Evolutionary conservation across 768 basidiomycete species (phyloP).

Genomic region (Boletus bicolor): DNA sequence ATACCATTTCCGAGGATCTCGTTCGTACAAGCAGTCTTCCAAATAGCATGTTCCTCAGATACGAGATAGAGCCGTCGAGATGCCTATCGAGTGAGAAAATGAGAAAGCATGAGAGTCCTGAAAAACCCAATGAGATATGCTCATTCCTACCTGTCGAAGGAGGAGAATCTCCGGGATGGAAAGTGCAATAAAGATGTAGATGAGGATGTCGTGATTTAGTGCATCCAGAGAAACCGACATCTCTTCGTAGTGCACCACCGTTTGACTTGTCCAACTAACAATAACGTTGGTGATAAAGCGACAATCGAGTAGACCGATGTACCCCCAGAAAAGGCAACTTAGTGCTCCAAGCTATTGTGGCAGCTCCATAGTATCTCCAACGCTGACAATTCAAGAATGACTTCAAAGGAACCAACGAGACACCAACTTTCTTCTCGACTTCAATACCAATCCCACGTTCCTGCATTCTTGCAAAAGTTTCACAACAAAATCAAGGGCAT

Average conservation of each 20-base stretch:
- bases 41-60: slow-evolving; percentile 51
- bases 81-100: slow-evolving; percentile 35
- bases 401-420: slow-evolving; percentile 61
- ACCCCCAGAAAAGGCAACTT: slow-evolving; percentile 17
- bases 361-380: neutral
- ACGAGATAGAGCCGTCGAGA: slow-evolving; percentile 46
- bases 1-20: slow-evolving; percentile 45
- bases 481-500: slow-evolving; percentile 60
- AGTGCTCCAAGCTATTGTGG: no score
- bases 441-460: slow-evolving; percentile 57
- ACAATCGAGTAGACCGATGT: neutral
- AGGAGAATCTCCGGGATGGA: slow-evolving; percentile 41
- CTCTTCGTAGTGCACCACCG: neutral
- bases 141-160: slow-evolving; percentile 40
- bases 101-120: neutral
- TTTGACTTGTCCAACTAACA: neutral
- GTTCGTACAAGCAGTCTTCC: slow-evolving; percentile 47
- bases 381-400: slow-evolving; percentile 20
- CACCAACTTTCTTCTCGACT: slow-evolving; percentile 72
- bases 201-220: slow-evolving; percentile 39
- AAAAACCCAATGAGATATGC: neutral
- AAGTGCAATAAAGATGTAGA: slow-evolving; percentile 35
- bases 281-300: neutral
- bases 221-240: slow-evolving; percentile 22
- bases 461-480: slow-evolving; percentile 63